Percentiles rank a stretch among this genome's conserved stretches.
phyloP scores from a whole-genome alignment of 345 rosid genomes.

The thale cress (Arabidopsis thaliana) region DNA sequence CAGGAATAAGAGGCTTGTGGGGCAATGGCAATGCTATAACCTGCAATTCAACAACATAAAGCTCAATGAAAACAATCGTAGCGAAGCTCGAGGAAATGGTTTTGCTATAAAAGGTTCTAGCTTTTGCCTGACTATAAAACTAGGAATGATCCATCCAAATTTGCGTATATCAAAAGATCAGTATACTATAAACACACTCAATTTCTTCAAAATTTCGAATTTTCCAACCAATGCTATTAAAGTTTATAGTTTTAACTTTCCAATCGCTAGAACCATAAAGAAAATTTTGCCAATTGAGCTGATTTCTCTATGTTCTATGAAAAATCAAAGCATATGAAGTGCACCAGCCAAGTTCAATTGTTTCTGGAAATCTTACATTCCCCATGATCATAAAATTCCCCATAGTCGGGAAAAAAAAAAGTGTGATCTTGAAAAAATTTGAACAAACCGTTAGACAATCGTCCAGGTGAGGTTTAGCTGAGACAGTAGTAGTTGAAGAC shows the following conservation, averaged over 20 bases:
- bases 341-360: neutral
- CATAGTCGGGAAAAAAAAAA: neutral
- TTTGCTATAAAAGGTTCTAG: constrained; percentile 1
- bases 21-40: constrained; percentile 86
- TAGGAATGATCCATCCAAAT: neutral
- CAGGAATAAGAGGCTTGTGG: constrained; percentile 88
- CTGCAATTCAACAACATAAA: constrained; percentile 49
- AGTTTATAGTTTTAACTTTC: neutral
- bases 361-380: neutral
- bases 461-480: constrained; percentile 63
- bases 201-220: neutral
- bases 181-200: neutral
- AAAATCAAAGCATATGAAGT: neutral
- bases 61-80: neutral
- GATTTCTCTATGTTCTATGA: neutral
- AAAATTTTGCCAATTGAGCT: neutral
- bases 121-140: constrained; percentile 17
- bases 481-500: constrained; percentile 64
- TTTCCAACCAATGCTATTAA: neutral
- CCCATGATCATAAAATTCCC: neutral
- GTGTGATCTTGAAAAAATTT: neutral
- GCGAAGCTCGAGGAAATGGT: neutral
- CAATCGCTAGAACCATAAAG: neutral
- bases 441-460: constrained; percentile 73
- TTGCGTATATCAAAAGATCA: neutral